Evolutionary conservation across 768 basidiomycete species (phyloP).

Genomic region (Pisolithus marmoratus): DNA sequence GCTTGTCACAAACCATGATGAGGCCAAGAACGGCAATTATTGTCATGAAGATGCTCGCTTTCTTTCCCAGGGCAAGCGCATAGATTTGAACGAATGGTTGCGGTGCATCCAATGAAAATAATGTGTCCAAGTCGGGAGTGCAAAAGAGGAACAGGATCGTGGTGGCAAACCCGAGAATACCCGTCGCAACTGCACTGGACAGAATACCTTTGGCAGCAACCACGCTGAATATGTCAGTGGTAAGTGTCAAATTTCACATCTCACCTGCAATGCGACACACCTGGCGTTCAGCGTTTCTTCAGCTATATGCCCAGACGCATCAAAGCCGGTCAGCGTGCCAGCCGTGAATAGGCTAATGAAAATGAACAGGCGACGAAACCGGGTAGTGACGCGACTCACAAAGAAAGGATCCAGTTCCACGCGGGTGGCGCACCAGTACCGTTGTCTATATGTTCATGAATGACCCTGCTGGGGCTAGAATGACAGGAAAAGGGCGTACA

Average conservation of each 20-base stretch:
- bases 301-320: constrained; percentile 82
- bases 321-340: constrained; percentile 86
- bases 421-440: constrained; percentile 81
- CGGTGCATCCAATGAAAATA: constrained; percentile 75
- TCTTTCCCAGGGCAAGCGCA: constrained; percentile 73
- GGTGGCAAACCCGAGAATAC: constrained; percentile 71
- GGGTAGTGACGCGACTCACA: constrained; percentile 40
- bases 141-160: constrained; percentile 82
- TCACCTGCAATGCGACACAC: constrained; percentile 21
- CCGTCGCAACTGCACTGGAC: constrained; percentile 70
- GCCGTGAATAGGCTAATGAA: constrained; percentile 73
- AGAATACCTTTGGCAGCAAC: constrained; percentile 81
- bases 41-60: constrained; percentile 83
- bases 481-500: constrained; percentile 50
- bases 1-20: constrained; percentile 53
- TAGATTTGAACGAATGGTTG: constrained; percentile 92
- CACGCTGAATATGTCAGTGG: constrained; percentile 41
- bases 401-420: constrained; percentile 91
- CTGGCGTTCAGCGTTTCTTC: constrained; percentile 85
- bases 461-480: not conserved
- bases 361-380: not conserved
- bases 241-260: not conserved
- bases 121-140: constrained; percentile 67
- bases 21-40: constrained; percentile 78
- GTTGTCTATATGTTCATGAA: constrained; percentile 52